Base-by-base conservation (phyloP, 2,329 filamentous ascomycete species). In the Ophidiomyces ophidiicola region DNA sequence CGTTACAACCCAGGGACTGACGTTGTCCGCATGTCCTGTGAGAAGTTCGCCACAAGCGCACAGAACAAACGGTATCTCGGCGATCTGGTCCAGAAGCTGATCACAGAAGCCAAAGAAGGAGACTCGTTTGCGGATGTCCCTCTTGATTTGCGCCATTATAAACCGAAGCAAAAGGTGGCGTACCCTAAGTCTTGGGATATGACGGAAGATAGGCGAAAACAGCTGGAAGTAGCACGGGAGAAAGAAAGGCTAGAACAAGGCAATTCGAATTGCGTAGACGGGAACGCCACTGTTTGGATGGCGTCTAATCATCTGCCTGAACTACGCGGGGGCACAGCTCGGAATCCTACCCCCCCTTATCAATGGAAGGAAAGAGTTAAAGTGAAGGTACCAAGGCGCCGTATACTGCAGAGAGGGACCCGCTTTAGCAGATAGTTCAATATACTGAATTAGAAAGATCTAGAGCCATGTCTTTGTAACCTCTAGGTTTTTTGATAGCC, bases 11-110 rank as follows among this genome's bases (percentile, higher is more conserved):
- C 87, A 0, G 71, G 79, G 50, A 85, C 70, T 39, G 76, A 86
- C 51, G 67, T 84, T 43, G 69, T 94, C 52, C 86, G 83, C 63
- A 94, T 98, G 72, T 86, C 82, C 56, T 83, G 82, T 64, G 90
- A 96, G 61, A 78, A 79, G 56, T 93, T 82, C 59, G 77, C 84
- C 56, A 82, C 87, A 40, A 81, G 85, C 56, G 84, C 87, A 12
- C 87, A 96, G 67, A 98, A 98, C 68, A 98, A 96, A 71, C 78
- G 84, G n/a, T 90, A 90, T 58, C 70, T 98, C 15, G 80, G 77
- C 38, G 84, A 93, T 52, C 62, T 85, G 34, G 74, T 96, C 35
- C 69, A 80, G 46, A 74, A 70, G 35, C 65, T 98, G 48, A 64
- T 98, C 43, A 67, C 66, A 5, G 78, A 84, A 55, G 85, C 87